Evolutionary conservation across 805 yeast genomes (phyloP), one percentile per base, ranked within the genome.

Genomic region (Yarrowia osloensis): DNA sequence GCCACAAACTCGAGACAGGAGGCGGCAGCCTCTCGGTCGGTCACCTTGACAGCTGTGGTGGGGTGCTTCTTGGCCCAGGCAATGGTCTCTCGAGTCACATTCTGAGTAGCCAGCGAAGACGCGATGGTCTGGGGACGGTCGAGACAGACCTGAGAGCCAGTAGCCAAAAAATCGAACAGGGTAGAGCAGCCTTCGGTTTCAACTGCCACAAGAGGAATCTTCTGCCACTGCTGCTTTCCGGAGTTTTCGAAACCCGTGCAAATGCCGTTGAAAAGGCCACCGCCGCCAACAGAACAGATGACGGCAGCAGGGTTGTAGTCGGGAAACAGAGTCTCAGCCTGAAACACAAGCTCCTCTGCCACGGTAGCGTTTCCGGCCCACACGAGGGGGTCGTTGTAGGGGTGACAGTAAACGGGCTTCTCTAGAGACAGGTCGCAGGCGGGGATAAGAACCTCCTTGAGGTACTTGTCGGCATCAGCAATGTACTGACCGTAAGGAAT

Each of bases 341-440:
- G 98, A 75, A 92, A 83, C 63, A 90, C 80, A 33, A 94, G 80
- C 78, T 94, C 99, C 82, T 90, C 85, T 1, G 96, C 96, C 71
- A 93, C 85, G 37, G 97, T 90, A 69, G 97, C 96, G 78, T 94
- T 97, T 35, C 99, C 99, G 11, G 97, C 96, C 81, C 96, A 90
- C 70, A 94, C 92, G 68, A 86, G 86, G 2, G 97, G 97, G 74
- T 93, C 95, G 75, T 94, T 93, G 76, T 91, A 94, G 0, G 99
- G 98, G 24, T 97, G 97, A 69, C 83, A 85, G 76, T 93, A 93
- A 15, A 97, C 91, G 24, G 90, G 83, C 74, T 90, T 81, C 31
- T 92, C 85, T 7, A 39, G 17, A 13, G 49, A 13, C 57, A 90
- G 94, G 72, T 88, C 65, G 37, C 71, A 69, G 4, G 67, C 68